Percentiles rank a stretch among this genome's conserved stretches.
These are phyloP conservation scores for Tolypocladium tropicale DNA, from an alignment of 2,329 filamentous ascomycete genomes.

Conservation along the genomic window DNA sequence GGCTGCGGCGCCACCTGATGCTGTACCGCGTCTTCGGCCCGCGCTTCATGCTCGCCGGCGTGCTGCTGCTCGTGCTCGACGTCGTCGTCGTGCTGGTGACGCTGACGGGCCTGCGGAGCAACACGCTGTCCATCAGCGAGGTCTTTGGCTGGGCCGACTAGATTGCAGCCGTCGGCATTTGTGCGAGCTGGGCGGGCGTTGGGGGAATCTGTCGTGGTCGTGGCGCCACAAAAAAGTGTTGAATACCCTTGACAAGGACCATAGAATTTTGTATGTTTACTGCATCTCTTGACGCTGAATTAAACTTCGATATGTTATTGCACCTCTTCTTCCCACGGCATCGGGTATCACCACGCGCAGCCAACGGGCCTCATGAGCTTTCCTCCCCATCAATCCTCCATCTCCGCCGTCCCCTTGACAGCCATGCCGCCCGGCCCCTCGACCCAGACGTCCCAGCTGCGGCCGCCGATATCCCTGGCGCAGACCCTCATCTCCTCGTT, in stretches of 20 bases:
- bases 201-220: background rate
- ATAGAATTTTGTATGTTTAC: background rate
- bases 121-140: constrained; percentile 68
- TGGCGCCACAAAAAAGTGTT: background rate
- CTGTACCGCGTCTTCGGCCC: constrained; percentile 90
- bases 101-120: constrained; percentile 65
- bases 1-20: constrained; percentile 87
- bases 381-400: constrained; percentile 4
- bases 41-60: constrained; percentile 73
- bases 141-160: constrained; percentile 71
- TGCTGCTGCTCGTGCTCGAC: constrained; percentile 66
- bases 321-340: background rate
- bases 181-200: background rate
- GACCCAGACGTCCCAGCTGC: constrained; percentile 53
- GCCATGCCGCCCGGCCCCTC: constrained; percentile 50
- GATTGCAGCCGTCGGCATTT: background rate
- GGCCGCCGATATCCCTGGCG: constrained; percentile 30
- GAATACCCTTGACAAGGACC: background rate
- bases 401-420: constrained; percentile 43
- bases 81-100: constrained; percentile 60
- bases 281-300: background rate
- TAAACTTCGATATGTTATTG: background rate
- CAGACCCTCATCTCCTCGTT: constrained; percentile 62
- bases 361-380: background rate
- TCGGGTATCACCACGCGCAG: background rate